These are phyloP conservation scores for Tripterygium wilfordii DNA, from an alignment of 177 flowering plant species.

Conservation along the genomic window DNA sequence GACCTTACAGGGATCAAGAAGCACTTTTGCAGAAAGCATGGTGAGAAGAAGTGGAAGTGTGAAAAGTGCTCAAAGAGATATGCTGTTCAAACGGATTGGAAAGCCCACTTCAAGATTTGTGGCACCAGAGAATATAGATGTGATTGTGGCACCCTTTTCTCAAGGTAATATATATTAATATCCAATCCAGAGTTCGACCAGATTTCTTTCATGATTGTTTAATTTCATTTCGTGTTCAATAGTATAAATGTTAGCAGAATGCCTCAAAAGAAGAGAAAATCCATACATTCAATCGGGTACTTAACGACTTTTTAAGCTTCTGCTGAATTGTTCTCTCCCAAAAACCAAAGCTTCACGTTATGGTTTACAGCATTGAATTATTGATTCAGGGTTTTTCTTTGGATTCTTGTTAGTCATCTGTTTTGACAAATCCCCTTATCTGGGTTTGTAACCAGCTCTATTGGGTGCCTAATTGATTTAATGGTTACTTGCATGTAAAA, in stretches of 20 bases:
- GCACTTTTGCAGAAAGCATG: constrained; percentile 39
- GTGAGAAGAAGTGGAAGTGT: constrained; percentile 48
- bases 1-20: constrained; percentile 44
- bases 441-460: too few relatives aligned
- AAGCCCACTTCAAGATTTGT: constrained; percentile 45
- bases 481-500: too few relatives aligned
- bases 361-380: too few relatives aligned
- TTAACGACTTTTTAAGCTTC: neutral
- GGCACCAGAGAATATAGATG: constrained; percentile 44
- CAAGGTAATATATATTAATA: constrained; percentile 21
- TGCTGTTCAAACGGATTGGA: constrained; percentile 50
- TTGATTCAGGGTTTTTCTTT: too few relatives aligned
- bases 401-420: too few relatives aligned
- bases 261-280: constrained; percentile 12
- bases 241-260: too few relatives aligned
- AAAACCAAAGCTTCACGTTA: too few relatives aligned
- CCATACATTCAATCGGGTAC: neutral
- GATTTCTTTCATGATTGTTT: too few relatives aligned
- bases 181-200: neutral
- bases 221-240: too few relatives aligned
- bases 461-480: too few relatives aligned
- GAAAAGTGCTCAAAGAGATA: constrained; percentile 38
- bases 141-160: constrained; percentile 39
- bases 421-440: too few relatives aligned
- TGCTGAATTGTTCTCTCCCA: too few relatives aligned